Percentiles rank a stretch among this genome's conserved stretches.
Conservation (phyloP, 73 alveolate species). For the Symbiodinium natans region DNA sequence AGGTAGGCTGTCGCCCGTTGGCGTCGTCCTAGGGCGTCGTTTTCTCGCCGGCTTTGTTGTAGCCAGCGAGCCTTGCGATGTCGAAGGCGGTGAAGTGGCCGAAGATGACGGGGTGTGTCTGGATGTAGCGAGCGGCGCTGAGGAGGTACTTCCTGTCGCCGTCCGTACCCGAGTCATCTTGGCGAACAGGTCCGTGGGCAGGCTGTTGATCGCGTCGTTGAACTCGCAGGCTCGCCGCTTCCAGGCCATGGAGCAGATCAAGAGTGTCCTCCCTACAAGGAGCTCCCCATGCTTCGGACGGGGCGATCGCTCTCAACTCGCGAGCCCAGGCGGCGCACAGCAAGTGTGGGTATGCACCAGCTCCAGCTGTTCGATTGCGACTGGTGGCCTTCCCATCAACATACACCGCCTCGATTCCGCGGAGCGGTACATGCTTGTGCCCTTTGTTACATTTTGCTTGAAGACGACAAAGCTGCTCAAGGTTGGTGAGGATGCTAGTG, state of each 20-base stretch:
- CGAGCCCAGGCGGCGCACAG: background rate
- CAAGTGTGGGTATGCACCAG: background rate
- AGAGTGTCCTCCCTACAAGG: too few species aligned
- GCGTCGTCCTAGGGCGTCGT: background rate
- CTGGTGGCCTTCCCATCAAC: background rate
- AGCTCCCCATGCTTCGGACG: too few species aligned
- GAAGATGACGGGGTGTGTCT: conserved; percentile 2
- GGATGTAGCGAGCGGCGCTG: background rate
- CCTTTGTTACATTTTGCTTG: background rate
- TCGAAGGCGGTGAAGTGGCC: conserved; percentile 32
- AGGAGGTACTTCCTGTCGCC: too few species aligned
- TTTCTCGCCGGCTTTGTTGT: background rate
- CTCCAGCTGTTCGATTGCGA: background rate
- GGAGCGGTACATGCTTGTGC: background rate
- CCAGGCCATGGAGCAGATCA: too few species aligned
- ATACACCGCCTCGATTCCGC: background rate
- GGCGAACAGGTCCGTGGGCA: too few species aligned
- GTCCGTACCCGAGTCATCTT: too few species aligned
- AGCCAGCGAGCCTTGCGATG: background rate
- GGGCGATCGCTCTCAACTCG: too few species aligned
- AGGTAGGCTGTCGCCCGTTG: background rate
- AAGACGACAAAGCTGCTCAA: background rate
- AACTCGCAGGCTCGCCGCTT: too few species aligned
- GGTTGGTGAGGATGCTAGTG: background rate
- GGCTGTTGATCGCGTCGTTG: too few species aligned